A percentile compares a stretch with the other conserved stretches of the same genome.
Conservation (phyloP, 768 basidiomycete species). For the Lanmaoa rubissima region DNA sequence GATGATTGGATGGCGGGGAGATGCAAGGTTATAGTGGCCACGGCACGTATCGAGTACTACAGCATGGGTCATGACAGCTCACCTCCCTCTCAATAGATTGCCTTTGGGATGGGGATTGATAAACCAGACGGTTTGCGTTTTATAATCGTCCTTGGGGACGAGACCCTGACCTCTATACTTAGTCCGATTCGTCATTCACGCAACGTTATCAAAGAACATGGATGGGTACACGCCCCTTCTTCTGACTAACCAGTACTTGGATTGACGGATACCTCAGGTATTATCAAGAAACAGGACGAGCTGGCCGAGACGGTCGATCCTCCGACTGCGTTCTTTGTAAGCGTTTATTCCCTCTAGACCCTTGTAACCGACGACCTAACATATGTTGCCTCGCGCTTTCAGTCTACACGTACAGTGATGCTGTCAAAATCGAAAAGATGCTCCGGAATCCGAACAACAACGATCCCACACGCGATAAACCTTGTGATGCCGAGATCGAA, state of each 20-base stretch:
- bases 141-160: background rate
- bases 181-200: constrained; percentile 94
- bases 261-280: constrained; percentile 45
- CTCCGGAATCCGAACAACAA: constrained; percentile 53
- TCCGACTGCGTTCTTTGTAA: constrained; percentile 87
- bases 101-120: constrained; percentile 98
- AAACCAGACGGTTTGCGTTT: constrained; percentile 64
- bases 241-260: background rate
- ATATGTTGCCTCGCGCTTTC: background rate
- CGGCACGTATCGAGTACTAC: constrained; percentile 48
- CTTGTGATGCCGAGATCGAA: constrained; percentile 51
- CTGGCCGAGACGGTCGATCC: constrained; percentile 83
- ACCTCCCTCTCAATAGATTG: constrained; percentile 52
- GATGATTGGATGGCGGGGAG: constrained; percentile 70
- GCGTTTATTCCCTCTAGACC: constrained; percentile 24
- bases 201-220: constrained; percentile 75
- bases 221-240: constrained; percentile 58
- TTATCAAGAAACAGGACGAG: constrained; percentile 96
- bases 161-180: constrained; percentile 4
- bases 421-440: constrained; percentile 51
- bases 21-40: constrained; percentile 87
- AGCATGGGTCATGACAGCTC: background rate
- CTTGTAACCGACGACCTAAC: background rate
- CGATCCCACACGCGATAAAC: constrained; percentile 32
- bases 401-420: constrained; percentile 72